Evolutionary conservation across 257 asterid genomes (phyloP).

Genomic region (Hygrophila difformis): DNA sequence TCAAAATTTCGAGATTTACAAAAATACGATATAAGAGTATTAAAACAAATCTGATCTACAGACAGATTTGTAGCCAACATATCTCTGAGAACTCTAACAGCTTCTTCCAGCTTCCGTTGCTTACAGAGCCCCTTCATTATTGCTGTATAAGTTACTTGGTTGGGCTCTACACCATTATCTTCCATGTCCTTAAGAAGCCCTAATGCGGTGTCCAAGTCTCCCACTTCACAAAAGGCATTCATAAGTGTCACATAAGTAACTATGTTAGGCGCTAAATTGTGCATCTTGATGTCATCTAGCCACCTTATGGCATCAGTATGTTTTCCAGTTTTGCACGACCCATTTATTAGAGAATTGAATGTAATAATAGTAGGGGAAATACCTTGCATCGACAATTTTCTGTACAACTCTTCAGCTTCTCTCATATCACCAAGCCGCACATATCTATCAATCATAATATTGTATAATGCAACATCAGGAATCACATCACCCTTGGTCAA

Average conservation of each 20-base stretch:
- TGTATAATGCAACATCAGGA: slow-evolving; percentile 50
- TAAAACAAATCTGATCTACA: slow-evolving; percentile 56
- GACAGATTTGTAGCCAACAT: slow-evolving; percentile 44
- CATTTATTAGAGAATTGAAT: slow-evolving; percentile 58
- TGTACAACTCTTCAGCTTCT: slow-evolving; percentile 43
- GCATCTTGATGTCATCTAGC: slow-evolving; percentile 27
- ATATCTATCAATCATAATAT: slow-evolving; percentile 56
- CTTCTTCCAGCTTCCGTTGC: slow-evolving; percentile 41
- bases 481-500: slow-evolving; percentile 26
- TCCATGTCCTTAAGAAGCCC: slow-evolving; percentile 48
- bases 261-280: slow-evolving; percentile 45
- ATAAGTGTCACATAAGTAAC: slow-evolving; percentile 63
- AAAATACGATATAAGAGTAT: slow-evolving; percentile 46
- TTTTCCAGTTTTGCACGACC: slow-evolving; percentile 56
- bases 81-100: slow-evolving; percentile 27
- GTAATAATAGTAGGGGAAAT: slow-evolving; percentile 54
- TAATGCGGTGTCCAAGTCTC: slow-evolving; percentile 26
- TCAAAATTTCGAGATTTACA: slow-evolving; percentile 36
- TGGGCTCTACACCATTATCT: slow-evolving; percentile 38
- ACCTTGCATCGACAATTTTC: slow-evolving; percentile 40
- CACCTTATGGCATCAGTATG: too few species aligned
- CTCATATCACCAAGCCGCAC: slow-evolving; percentile 47
- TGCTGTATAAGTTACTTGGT: slow-evolving; percentile 63
- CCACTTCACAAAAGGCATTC: slow-evolving; percentile 53
- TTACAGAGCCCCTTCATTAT: slow-evolving; percentile 53